phyloP scores from a whole-genome alignment of 768 basidiomycete species.

The Boletus rubropictus region DNA sequence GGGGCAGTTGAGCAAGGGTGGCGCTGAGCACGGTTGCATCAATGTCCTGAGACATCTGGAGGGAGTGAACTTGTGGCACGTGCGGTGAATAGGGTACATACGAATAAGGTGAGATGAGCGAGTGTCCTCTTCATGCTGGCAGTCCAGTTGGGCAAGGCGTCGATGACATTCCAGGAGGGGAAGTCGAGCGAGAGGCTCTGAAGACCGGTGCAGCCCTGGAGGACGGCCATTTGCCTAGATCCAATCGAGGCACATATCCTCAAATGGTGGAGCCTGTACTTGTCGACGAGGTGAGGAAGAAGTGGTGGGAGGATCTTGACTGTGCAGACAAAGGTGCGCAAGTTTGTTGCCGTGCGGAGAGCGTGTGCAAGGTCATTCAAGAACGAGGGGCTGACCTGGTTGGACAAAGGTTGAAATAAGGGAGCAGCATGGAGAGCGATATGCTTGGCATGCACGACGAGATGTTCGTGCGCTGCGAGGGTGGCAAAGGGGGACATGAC shows the following conservation, averaged over 20 bases:
- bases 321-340: slow-evolving; percentile 54
- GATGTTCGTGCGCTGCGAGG: slow-evolving; percentile 44
- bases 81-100: slow-evolving; percentile 30
- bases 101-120: slow-evolving; percentile 52
- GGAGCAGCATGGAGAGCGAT: slow-evolving; percentile 54
- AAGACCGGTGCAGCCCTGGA: slow-evolving; percentile 38
- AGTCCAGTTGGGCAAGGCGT: slow-evolving; percentile 56
- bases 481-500: slow-evolving; percentile 58
- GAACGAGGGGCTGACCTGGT: slow-evolving; percentile 39
- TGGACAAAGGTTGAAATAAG: slow-evolving; percentile 27
- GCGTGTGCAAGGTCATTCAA: slow-evolving; percentile 47
- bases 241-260: slow-evolving; percentile 52
- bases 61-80: neutral
- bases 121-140: slow-evolving; percentile 39
- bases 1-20: slow-evolving; percentile 45
- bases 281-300: slow-evolving; percentile 41
- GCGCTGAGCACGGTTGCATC: slow-evolving; percentile 47
- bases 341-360: slow-evolving; percentile 44
- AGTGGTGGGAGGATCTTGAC: slow-evolving; percentile 43
- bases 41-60: slow-evolving; percentile 51
- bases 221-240: slow-evolving; percentile 40
- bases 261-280: slow-evolving; percentile 40
- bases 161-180: slow-evolving; percentile 58
- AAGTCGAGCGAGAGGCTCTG: slow-evolving; percentile 48
- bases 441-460: slow-evolving; percentile 53